Percentiles rank a stretch among this genome's conserved stretches.
Conservation (phyloP, 768 basidiomycete genomes). For the Paxillus involutus region DNA sequence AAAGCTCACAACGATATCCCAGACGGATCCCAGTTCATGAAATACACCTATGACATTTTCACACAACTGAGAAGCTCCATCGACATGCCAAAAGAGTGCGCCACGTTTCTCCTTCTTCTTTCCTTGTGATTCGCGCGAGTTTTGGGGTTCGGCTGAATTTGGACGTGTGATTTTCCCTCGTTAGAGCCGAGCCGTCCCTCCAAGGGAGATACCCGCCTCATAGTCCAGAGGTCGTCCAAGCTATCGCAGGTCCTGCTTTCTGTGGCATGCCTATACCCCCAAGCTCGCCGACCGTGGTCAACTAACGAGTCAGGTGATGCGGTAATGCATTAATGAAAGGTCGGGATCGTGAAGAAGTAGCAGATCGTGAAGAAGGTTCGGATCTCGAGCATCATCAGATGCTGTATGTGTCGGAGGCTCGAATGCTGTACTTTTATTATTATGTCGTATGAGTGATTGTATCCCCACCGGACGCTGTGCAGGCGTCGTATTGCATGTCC, state of each 20-base stretch:
- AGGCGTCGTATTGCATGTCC: neutral
- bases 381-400: neutral
- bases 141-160: conserved; percentile 4
- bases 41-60: conserved; percentile 56
- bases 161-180: neutral
- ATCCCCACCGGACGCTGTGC: neutral
- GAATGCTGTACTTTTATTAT: neutral
- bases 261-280: conserved; percentile 13
- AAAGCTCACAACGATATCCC: neutral
- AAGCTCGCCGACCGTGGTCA: conserved; percentile 2
- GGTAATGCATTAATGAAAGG: no score
- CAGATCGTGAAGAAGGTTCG: neutral
- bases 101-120: neutral
- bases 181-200: conserved; percentile 23
- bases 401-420: neutral
- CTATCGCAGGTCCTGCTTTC: conserved; percentile 3
- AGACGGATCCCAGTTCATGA: conserved; percentile 58
- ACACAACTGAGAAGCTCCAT: conserved; percentile 47
- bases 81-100: conserved; percentile 60
- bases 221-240: conserved; percentile 14
- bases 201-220: conserved; percentile 25
- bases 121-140: no score
- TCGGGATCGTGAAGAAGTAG: neutral
- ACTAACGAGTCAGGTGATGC: neutral
- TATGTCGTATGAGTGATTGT: no score